Conservation (phyloP, 345 rosid genomes). For the Trapa incisa region DNA sequence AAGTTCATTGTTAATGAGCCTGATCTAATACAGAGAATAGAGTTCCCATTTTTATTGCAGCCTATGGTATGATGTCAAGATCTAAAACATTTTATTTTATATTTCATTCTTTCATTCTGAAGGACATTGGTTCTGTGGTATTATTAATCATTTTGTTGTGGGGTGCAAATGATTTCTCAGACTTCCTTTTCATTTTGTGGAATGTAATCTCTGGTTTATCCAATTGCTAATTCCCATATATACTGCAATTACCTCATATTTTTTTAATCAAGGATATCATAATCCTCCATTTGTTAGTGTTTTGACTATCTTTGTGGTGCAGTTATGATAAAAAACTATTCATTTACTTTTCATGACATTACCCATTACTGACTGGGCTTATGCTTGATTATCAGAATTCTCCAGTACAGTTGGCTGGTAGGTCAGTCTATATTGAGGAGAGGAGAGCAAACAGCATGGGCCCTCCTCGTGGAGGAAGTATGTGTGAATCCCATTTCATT, state of each 20-base stretch:
- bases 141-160: background rate
- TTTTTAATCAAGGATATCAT: background rate
- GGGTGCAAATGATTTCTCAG: background rate
- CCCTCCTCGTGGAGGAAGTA: slow-evolving; percentile 77
- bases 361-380: background rate
- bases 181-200: background rate
- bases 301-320: background rate
- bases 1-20: background rate
- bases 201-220: background rate
- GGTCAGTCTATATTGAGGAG: slow-evolving; percentile 80
- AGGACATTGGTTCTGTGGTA: background rate
- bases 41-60: background rate
- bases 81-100: background rate
- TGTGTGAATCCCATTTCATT: slow-evolving; percentile 8
- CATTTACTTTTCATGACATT: background rate
- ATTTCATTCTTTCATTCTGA: background rate
- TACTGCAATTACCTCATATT: background rate
- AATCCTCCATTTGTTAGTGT: background rate
- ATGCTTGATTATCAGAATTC: slow-evolving; percentile 40
- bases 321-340: background rate
- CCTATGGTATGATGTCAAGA: background rate
- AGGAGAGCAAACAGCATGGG: slow-evolving; percentile 79
- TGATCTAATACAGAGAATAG: background rate
- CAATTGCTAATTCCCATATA: background rate
- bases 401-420: slow-evolving; percentile 81